Base-by-base conservation (phyloP, 83 land plant species). In the Picea abies region DNA sequence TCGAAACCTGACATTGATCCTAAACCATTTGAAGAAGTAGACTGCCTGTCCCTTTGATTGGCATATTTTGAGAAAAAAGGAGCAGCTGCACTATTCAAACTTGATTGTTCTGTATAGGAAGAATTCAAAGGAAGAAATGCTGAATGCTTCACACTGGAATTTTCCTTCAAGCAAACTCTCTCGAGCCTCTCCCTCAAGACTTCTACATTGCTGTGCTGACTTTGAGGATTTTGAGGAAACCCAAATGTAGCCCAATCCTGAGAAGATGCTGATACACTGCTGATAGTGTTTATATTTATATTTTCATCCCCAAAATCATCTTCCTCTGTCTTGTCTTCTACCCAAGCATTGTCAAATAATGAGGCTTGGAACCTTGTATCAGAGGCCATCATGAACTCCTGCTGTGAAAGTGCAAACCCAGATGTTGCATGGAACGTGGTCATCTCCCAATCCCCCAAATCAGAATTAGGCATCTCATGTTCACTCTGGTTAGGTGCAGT, bases 241-340 rank as follows among this genome's bases (percentile, higher is more conserved):
- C 23, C 76, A 25, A 14, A n/a, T 9, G 70, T 12, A 39, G 49
- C 16, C 56, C 26, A 70, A 15, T 16, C 25, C 72, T 83, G 82
- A n/a, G 44, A 61, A 83, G 52, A 71, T 44, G 39, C 37, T 41
- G 82, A 20, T 12, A 56, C 29, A 22, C 25, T 83, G 37, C 60
- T 47, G n/a, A 17, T 6, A 15, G 26, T 70, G 70, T 41, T 85
- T n/a, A 78, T 32, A 60, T 76, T 80, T 49, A 69, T 2, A 83
- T 91, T 91, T 82, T 94, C 94, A 35, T 91, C 90, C 3, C 78
- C 84, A 73, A 87, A 91, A 3, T 44, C 82, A 19, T 90, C 88
- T 56, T 70, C 69, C 44, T 75, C n/a, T 60, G 39, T 4, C 11
- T 23, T 47, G 63, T 73, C 17, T 60, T 62, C 60, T 15, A 26